Evolutionary conservation across 2,329 filamentous ascomycete species (phyloP), one percentile per base, ranked within the genome.

Genomic region (Claviceps fusiformis): DNA sequence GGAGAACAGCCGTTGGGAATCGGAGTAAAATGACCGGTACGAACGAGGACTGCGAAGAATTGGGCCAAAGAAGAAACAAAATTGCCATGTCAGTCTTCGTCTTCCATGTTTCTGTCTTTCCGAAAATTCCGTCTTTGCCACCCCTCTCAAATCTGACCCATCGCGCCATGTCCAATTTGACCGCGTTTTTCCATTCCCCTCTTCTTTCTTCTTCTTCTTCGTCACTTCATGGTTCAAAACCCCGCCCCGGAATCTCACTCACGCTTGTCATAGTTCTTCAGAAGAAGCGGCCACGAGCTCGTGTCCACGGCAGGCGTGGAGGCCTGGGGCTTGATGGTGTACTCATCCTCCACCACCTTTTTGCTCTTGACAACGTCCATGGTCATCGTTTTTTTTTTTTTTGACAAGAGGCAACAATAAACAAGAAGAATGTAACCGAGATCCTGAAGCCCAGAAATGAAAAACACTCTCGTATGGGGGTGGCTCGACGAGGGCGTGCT

Each of bases 231-330:
- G n/a, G n/a, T n/a, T n/a, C n/a, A n/a, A n/a, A n/a, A n/a, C n/a
- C n/a, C n/a, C n/a, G n/a, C 41, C 5, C n/a, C 52, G 50, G 46
- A 24, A 24, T 9, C 59, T 58, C 63, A 78, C 86, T 70, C 80
- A 93, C 89, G 78, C 69, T 91, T 88, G 73, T 90, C 87, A 75
- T 95, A 97, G 77, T 96, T 95, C 78, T 95, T 95, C 67, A 97
- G 80, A 65, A 97, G 80, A 66, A 97, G 78, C 65, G 93, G 93
- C 89, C 90, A 96, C 70, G 84, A 81, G 76, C 86, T 91, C 64
- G 89, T 95, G 73, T 95, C 85, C 65, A 95, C 78, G 58, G 82
- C 76, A 62, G 90, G 87, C 65, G 85, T 83, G 62, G 81, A 77
- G 65, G 87, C 84, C 78, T 95, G 85, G 55, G 93, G 93, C 83